A percentile compares a stretch with the other conserved stretches of the same genome.
phyloP scores from a whole-genome alignment of 768 basidiomycete genomes.

The Leucogyrophana mollusca region DNA sequence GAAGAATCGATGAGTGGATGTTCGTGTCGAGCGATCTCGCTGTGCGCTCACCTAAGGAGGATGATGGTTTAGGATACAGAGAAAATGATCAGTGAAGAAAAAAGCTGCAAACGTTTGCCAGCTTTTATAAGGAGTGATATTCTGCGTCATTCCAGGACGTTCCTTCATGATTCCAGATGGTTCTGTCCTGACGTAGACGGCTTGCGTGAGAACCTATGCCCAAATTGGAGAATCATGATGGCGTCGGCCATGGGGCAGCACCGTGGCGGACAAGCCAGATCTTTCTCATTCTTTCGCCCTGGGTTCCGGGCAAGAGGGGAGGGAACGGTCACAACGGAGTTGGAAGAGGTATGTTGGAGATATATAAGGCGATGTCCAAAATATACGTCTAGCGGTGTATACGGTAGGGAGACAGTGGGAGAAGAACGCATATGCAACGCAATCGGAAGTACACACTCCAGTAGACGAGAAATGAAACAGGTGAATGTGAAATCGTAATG shows the following conservation, averaged over 20 bases:
- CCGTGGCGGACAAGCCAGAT: no score
- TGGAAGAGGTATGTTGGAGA: conserved; percentile 9
- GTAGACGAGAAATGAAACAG: conserved; percentile 8
- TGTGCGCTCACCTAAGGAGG: conserved; percentile 16
- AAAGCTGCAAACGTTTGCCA: not conserved
- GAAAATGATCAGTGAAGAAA: conserved; percentile 14
- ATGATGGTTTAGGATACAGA: conserved; percentile 7
- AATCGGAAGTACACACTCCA: conserved; percentile 25
- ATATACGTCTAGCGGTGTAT: conserved; percentile 22
- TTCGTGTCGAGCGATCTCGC: not conserved
- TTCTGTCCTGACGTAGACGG: conserved; percentile 29
- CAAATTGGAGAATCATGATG: conserved; percentile 2
- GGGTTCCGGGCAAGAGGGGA: not conserved
- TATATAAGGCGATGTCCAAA: conserved; percentile 11
- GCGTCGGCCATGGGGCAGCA: no score
- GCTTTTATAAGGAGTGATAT: conserved; percentile 28
- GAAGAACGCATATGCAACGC: conserved; percentile 24
- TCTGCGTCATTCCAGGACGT: conserved; percentile 33
- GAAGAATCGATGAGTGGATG: conserved; percentile 7
- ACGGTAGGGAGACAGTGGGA: conserved; percentile 18
- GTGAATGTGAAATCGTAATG: conserved; percentile 13
- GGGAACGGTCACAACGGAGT: not conserved
- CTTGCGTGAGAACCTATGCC: conserved; percentile 30
- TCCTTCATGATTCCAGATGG: conserved; percentile 31
- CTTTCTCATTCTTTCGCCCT: no score